phyloP scores from a whole-genome alignment of 768 basidiomycete species.

The Rhodocollybia butyracea region DNA sequence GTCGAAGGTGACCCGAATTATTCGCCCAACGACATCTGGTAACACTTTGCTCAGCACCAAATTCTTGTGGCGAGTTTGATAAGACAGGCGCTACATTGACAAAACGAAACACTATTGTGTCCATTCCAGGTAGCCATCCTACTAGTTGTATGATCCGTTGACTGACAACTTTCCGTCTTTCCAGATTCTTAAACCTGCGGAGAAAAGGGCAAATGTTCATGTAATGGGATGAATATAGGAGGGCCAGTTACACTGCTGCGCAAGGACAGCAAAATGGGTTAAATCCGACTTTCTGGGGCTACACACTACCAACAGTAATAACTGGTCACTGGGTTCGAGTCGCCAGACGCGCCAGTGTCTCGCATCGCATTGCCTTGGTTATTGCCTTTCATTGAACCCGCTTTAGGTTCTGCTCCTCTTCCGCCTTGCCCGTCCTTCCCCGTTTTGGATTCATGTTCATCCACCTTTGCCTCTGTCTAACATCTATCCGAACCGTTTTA shows the following conservation, averaged over 20 bases:
- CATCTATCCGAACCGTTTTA: no score
- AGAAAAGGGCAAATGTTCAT: constrained; percentile 95
- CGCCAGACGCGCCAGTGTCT: neutral
- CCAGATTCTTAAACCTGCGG: constrained; percentile 97
- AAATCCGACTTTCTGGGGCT: constrained; percentile 16
- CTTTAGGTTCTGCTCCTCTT: neutral
- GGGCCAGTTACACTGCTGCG: constrained; percentile 93
- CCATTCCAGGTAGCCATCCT: constrained; percentile 80
- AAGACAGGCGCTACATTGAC: constrained; percentile 99
- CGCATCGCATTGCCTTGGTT: neutral
- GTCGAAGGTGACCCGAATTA: constrained; percentile 98
- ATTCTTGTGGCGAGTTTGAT: constrained; percentile 95
- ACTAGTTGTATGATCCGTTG: neutral
- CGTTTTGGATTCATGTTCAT: constrained; percentile 2
- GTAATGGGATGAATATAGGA: constrained; percentile 82
- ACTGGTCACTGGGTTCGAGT: neutral
- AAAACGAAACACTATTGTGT: constrained; percentile 94
- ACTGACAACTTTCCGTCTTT: neutral
- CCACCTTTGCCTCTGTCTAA: no score
- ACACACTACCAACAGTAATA: constrained; percentile 3
- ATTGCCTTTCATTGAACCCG: constrained; percentile 5
- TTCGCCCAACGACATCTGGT: constrained; percentile 97
- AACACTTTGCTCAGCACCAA: constrained; percentile 94
- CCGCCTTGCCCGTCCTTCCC: neutral
- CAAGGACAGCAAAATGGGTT: constrained; percentile 76